Percentiles rank a stretch among this genome's conserved stretches.
phyloP scores from a whole-genome alignment of 768 basidiomycete genomes.

The Kwoniella sp. region DNA sequence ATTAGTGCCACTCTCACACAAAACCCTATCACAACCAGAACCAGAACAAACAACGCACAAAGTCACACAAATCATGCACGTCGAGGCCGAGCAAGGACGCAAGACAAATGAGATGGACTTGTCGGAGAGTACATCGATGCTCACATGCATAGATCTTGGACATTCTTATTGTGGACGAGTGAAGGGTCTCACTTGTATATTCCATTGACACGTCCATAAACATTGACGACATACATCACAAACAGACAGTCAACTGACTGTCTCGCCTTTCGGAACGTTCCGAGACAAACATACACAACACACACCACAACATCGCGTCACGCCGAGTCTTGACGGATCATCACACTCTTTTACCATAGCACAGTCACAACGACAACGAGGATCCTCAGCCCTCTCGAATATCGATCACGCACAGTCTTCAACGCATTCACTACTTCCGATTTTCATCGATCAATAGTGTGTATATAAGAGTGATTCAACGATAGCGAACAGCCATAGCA shows the following conservation, averaged over 20 bases:
- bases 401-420: neutral
- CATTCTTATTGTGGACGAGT: no score
- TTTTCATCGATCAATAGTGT: no score
- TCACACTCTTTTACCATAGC: neutral
- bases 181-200: neutral
- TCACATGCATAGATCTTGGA: neutral
- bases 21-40: neutral
- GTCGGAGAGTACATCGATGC: no score
- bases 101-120: no score
- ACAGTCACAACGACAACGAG: neutral
- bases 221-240: no score
- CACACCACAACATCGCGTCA: neutral
- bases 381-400: neutral
- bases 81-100: no score
- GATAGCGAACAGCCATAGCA: no score
- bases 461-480: no score
- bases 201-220: no score
- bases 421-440: neutral
- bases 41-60: neutral
- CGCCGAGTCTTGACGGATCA: neutral
- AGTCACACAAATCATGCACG: neutral
- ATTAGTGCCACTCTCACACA: neutral
- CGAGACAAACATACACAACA: constrained; percentile 3
- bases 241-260: no score
- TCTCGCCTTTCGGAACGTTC: neutral